These are phyloP conservation scores for Ustilago tritici DNA, from an alignment of 1,284 basidiomycete species.

Conservation along the genomic window DNA sequence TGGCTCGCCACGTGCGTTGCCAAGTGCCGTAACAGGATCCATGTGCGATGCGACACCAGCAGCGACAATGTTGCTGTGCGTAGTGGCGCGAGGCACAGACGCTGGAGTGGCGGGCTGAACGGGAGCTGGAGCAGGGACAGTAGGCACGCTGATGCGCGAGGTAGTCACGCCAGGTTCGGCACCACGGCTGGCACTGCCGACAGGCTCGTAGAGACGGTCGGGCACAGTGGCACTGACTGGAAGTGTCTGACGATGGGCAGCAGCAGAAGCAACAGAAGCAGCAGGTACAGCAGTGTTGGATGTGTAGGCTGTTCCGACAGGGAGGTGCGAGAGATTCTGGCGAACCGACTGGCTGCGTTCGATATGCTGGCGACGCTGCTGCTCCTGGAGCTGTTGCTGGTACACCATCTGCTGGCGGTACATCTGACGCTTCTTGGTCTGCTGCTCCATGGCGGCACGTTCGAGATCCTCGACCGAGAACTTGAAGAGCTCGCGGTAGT, in stretches of 20 bases:
- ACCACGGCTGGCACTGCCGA: constrained; percentile 30
- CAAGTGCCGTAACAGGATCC: constrained; percentile 47
- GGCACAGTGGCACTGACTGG: constrained; percentile 50
- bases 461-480: constrained; percentile 69
- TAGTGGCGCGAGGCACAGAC: constrained; percentile 15
- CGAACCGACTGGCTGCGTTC: constrained; percentile 54
- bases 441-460: constrained; percentile 68
- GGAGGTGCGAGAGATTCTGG: constrained; percentile 39
- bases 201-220: constrained; percentile 46
- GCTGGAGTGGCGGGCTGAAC: constrained; percentile 7
- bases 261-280: constrained; percentile 18
- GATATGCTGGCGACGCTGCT: constrained; percentile 54
- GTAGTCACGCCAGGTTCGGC: constrained; percentile 3
- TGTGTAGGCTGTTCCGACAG: constrained; percentile 49
- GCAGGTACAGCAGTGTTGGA: constrained; percentile 43
- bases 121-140: constrained; percentile 9
- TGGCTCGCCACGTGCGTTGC: constrained; percentile 54
- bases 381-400: constrained; percentile 66
- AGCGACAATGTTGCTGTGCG: constrained; percentile 24
- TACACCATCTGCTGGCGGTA: constrained; percentile 69
- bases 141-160: constrained; percentile 4
- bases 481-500: constrained; percentile 68
- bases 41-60: constrained; percentile 12
- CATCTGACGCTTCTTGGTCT: constrained; percentile 67
- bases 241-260: constrained; percentile 42